Evolutionary conservation across 768 basidiomycete species (phyloP), one percentile per base, ranked within the genome.

Genomic region (Termitomyces sp.): DNA sequence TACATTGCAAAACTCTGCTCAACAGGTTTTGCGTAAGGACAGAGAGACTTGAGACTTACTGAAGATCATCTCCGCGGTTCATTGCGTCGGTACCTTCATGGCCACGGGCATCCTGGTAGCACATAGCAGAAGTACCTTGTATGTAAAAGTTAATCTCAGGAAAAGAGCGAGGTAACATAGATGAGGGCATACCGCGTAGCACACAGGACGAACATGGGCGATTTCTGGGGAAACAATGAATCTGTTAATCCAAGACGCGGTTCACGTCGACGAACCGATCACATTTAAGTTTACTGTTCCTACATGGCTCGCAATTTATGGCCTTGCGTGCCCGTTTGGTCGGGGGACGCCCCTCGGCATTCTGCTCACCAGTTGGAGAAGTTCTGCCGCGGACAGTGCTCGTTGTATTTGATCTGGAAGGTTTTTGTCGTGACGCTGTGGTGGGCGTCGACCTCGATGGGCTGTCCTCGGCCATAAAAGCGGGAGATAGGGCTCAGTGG

Each of bases 191-290:
- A 86, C 90, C 91, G 75, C 91, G 79, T 64, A 93, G 77, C 49
- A 93, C 90, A 71, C 91, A 93, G 20, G 89, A 91, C 3, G 91
- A 92, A 67, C 91, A 93, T n/a, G 91, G 91, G 12, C 90, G 86
- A 67, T 88, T 91, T 73, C 91, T 92, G 70, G 0, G 53, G 44
- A 59, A 57, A 44, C 60, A 52, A 61, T 55, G 58, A 57, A 50
- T 43, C 3, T 61, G 62, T 56, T 60, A 56, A 65, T 47, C 54
- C 33, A 57, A 13, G 55, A 50, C n/a, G 47, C 49, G 57, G 35
- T 56, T 41, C 59, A 8, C 50, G 51, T 38, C 57, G 63, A 72
- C 74, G 48, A 57, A 88, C 90, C 90, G 86, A 73, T 93, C 91
- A 76, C 91, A 93, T 74, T 93, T 92, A 66, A 93, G 83, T 74